phyloP scores from a whole-genome alignment of 805 yeast genomes.

The Saturnispora diversa region DNA sequence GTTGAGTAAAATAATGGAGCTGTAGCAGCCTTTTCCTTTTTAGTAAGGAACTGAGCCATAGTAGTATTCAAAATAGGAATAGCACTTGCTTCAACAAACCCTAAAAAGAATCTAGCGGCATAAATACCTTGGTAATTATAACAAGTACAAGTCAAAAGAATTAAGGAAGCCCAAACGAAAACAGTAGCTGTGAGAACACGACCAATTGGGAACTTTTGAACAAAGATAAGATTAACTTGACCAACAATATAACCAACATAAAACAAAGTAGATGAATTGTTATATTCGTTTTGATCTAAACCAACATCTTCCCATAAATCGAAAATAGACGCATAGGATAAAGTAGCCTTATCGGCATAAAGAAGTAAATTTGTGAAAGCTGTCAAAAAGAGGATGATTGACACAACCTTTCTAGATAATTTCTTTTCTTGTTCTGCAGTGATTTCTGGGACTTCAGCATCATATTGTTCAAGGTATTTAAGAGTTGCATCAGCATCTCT shows the following conservation, averaged over 20 bases:
- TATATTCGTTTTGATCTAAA: constrained; percentile 35
- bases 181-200: constrained; percentile 26
- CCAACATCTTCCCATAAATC: constrained; percentile 40
- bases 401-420: constrained; percentile 33
- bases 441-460: constrained; percentile 28
- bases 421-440: constrained; percentile 37
- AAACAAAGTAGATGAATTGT: constrained; percentile 39
- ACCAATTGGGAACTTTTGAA: constrained; percentile 32
- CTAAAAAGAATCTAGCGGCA: constrained; percentile 33
- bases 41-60: constrained; percentile 42
- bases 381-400: constrained; percentile 30
- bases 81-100: constrained; percentile 32
- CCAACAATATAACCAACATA: constrained; percentile 41
- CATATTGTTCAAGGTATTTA: constrained; percentile 10
- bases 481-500: constrained; percentile 16
- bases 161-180: constrained; percentile 30
- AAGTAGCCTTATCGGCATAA: constrained; percentile 45
- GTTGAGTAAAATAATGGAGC: constrained; percentile 26
- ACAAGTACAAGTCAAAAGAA: constrained; percentile 37
- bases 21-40: constrained; percentile 37
- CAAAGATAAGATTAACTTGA: constrained; percentile 32
- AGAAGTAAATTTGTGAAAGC: constrained; percentile 35
- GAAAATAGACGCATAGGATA: constrained; percentile 41
- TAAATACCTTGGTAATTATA: constrained; percentile 38
- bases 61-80: constrained; percentile 40